Base-by-base conservation (phyloP, 441 rosid genomes). In the Brassica balearica region DNA sequence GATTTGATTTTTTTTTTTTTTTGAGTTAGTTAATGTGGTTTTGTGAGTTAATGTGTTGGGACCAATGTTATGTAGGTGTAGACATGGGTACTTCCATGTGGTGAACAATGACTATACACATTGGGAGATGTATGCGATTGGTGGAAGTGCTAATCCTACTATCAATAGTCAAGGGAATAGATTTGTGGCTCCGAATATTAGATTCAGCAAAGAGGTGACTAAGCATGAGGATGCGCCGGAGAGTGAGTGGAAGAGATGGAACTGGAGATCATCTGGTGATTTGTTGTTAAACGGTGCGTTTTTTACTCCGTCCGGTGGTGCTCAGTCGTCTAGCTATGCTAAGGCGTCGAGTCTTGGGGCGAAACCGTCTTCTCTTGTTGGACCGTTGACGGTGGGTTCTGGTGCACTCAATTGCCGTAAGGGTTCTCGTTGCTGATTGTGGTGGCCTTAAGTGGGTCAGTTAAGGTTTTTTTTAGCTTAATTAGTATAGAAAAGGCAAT, bases 71-170 rank as follows among this genome's bases (percentile, higher is more conserved):
- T 19, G 72, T 84, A 90, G 94, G 82, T 90, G 94, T 66, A 82
- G 94, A 76, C 87, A 77, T 77, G 94, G 94, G 4, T 90, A 90
- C 63, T 90, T 90, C 81, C 92, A 89, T 76, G 93, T 88, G 84
- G 93, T 89, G 80, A 89, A 89, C 86, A 89, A 89, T 69, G 90
- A 89, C 84, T 90, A 90, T 46, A 88, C 88, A 34, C 94, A 90
- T 72, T 90, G 94, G 94, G 89, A 90, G 82, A 90, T 90, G 92
- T 90, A 90, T 68, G 94, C 94, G 1, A 86, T 90, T 77, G 92
- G 94, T 25, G 90, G 92, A 3, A 90, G 94, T 73, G 92, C 90
- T 60, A 19, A 48, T 71, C 94, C 94, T 3, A 90, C 94, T 38
- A 90, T 90, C 60, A 88, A 90, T 74, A 90, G 94, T 81, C 92